phyloP scores from a whole-genome alignment of 2,329 filamentous ascomycete genomes.

The Xylariaceae sp. region DNA sequence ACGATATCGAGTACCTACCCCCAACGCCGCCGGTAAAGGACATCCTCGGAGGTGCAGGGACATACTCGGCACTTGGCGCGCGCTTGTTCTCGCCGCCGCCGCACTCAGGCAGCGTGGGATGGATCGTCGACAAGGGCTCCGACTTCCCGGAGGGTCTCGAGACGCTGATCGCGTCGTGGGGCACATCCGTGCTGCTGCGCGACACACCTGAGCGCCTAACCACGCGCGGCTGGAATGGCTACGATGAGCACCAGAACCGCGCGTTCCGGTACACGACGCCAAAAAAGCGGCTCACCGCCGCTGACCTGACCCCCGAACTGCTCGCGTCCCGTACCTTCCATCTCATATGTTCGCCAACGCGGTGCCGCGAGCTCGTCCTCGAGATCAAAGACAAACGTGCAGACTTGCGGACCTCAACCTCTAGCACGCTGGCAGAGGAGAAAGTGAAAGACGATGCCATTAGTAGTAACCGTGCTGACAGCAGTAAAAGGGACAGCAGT shows the following conservation, averaged over 20 bases:
- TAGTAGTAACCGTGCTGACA: too few relatives aligned
- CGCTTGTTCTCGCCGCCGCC: constrained; percentile 80
- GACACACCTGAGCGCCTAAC: constrained; percentile 72
- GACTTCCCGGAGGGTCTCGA: constrained; percentile 79
- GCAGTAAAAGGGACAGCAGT: constrained; percentile 12
- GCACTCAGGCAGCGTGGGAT: constrained; percentile 73
- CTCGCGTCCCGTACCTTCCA: constrained; percentile 81
- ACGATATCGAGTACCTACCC: constrained; percentile 87
- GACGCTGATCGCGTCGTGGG: constrained; percentile 72
- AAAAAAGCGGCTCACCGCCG: constrained; percentile 79
- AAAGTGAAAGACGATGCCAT: background rate
- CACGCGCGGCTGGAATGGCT: constrained; percentile 92
- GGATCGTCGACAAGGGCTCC: constrained; percentile 87
- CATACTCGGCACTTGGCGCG: constrained; percentile 86
- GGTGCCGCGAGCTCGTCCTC: constrained; percentile 77
- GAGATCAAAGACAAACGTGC: constrained; percentile 69
- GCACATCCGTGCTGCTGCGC: constrained; percentile 74
- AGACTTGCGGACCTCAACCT: constrained; percentile 38
- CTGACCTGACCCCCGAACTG: constrained; percentile 70
- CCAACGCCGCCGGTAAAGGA: constrained; percentile 72
- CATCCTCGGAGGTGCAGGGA: constrained; percentile 86
- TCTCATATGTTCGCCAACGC: constrained; percentile 79
- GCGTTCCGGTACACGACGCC: constrained; percentile 88
- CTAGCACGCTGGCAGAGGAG: background rate
- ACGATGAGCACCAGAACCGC: constrained; percentile 71